A percentile compares a stretch with the other conserved stretches of the same genome.
These are phyloP conservation scores for Selaginella tamariscina DNA, from an alignment of 75 land plant species.

Conservation along the genomic window DNA sequence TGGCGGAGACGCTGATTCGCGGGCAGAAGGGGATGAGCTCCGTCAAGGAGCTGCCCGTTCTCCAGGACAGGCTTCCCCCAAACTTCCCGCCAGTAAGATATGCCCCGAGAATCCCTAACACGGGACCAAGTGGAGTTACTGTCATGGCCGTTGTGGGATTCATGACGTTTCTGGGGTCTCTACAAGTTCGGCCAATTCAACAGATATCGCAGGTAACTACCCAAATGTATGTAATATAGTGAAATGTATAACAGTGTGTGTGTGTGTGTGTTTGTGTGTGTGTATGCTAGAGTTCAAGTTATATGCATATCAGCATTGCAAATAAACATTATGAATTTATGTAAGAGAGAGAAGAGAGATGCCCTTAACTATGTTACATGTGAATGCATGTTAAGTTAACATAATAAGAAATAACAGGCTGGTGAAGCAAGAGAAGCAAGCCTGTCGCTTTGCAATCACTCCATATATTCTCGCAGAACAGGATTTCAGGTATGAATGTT, in stretches of 20 bases:
- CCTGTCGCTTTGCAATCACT: constrained; percentile 73
- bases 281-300: no score
- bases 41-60: constrained; percentile 75
- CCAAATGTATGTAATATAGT: no score
- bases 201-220: constrained; percentile 78
- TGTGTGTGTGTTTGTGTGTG: no score
- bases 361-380: no score
- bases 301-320: no score
- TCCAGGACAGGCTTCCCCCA: constrained; percentile 85
- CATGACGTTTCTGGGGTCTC: constrained; percentile 68
- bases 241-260: no score
- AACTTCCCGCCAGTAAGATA: constrained; percentile 76
- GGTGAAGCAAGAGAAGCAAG: constrained; percentile 69
- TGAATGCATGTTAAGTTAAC: no score
- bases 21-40: constrained; percentile 77
- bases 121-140: constrained; percentile 65
- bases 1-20: constrained; percentile 77
- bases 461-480: constrained; percentile 90
- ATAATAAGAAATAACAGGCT: no score
- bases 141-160: constrained; percentile 58
- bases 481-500: constrained; percentile 63
- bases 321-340: no score
- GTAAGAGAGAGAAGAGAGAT: no score
- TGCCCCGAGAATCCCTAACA: constrained; percentile 64
- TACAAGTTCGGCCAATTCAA: constrained; percentile 92